These are phyloP conservation scores for Curvularia spicifera DNA, from an alignment of 2,329 filamentous ascomycete species.

Conservation along the genomic window DNA sequence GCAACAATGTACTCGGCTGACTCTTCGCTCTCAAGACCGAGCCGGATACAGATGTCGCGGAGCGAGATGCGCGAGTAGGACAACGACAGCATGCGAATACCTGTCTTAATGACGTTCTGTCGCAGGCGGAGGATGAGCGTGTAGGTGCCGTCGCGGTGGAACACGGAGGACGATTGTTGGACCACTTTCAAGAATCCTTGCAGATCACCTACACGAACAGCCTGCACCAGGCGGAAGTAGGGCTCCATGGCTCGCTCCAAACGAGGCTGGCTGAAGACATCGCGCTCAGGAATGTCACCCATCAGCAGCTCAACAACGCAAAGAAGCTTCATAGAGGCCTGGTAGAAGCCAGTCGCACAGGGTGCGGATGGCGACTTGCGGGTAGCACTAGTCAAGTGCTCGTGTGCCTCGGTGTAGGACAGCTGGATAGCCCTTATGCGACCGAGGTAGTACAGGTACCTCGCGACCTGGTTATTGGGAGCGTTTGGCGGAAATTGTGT, in stretches of 20 bases:
- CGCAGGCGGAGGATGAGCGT: conserved; percentile 91
- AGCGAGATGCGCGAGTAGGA: conserved; percentile 97
- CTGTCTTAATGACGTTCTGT: conserved; percentile 99
- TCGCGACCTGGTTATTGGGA: conserved; percentile 96
- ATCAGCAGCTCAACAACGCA: conserved; percentile 96
- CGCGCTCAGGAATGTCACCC: conserved; percentile 96
- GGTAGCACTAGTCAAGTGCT: conserved; percentile 89
- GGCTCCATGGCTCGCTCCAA: conserved; percentile 88
- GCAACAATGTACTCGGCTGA: conserved; percentile 99
- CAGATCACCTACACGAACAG: conserved; percentile 93
- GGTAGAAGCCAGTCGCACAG: conserved; percentile 91
- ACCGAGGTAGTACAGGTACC: conserved; percentile 96
- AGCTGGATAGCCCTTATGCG: conserved; percentile 96
- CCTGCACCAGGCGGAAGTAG: conserved; percentile 92
- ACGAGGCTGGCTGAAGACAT: conserved; percentile 86
- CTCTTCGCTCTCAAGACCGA: conserved; percentile 93
- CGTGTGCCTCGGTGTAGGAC: conserved; percentile 94
- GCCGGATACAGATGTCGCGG: conserved; percentile 93
- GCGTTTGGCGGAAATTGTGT: conserved; percentile 93
- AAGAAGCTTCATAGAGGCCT: conserved; percentile 94
- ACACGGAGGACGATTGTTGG: conserved; percentile 78
- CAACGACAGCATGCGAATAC: conserved; percentile 98
- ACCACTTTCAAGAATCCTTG: conserved; percentile 91
- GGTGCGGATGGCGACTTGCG: conserved; percentile 91
- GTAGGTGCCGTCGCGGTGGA: conserved; percentile 94